Evolutionary conservation across 75 land plant genomes (phyloP).

Genomic region (Sequoiadendron giganteum): DNA sequence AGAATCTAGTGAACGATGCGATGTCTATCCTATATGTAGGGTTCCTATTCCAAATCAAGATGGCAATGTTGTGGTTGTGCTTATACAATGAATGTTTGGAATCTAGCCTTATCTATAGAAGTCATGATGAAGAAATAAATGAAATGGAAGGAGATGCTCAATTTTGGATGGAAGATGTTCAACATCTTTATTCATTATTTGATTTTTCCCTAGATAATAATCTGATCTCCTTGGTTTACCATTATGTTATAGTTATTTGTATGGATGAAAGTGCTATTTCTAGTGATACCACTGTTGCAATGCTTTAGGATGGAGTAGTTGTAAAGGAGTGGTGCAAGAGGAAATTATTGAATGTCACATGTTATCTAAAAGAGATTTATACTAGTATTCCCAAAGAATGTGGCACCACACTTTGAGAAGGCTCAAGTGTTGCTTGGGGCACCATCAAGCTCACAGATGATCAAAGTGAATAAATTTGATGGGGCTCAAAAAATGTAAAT

Average conservation of each 20-base stretch:
- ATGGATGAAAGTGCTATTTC: constrained; percentile 97
- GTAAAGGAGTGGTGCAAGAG: too few species aligned
- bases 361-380: too few species aligned
- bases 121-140: constrained; percentile 34
- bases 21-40: constrained; percentile 88
- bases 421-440: too few species aligned
- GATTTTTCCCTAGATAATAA: constrained; percentile 89
- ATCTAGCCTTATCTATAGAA: constrained; percentile 74
- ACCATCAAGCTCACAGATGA: too few species aligned
- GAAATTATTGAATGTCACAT: too few species aligned
- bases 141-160: constrained; percentile 40
- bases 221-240: constrained; percentile 76
- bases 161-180: constrained; percentile 51
- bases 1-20: constrained; percentile 85
- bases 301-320: constrained; percentile 87
- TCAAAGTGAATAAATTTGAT: too few species aligned
- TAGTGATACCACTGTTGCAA: constrained; percentile 85
- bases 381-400: too few species aligned
- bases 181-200: constrained; percentile 81
- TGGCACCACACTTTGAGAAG: too few species aligned
- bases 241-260: constrained; percentile 92
- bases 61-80: constrained; percentile 34
- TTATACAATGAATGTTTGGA: constrained; percentile 77
- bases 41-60: constrained; percentile 46
- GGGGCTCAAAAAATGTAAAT: too few species aligned